phyloP scores from a whole-genome alignment of 352 stramenopile species.

The Blastocystis sp. region DNA sequence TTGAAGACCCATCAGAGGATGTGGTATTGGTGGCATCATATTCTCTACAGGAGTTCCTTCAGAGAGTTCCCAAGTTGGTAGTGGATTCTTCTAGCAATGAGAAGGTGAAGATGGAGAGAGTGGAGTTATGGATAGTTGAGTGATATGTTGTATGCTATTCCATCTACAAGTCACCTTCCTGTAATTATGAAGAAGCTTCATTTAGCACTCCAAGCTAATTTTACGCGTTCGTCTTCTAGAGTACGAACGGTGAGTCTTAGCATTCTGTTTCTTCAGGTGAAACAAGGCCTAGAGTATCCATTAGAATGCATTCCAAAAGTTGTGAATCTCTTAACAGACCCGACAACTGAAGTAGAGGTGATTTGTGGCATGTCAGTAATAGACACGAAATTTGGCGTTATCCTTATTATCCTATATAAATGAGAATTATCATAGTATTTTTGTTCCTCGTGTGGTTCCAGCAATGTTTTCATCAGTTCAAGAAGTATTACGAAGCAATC shows the following conservation, averaged over 20 bases:
- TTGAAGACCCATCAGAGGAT: background rate
- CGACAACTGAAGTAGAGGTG: background rate
- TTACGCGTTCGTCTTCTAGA: background rate
- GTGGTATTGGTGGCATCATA: background rate
- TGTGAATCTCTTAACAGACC: background rate
- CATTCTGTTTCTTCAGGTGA: background rate
- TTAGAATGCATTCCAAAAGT: constrained; percentile 27
- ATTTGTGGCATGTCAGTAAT: background rate
- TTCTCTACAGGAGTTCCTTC: background rate
- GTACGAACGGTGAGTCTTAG: background rate
- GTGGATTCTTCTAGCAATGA: background rate
- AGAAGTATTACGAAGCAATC: background rate
- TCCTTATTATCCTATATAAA: background rate
- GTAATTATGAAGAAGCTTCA: background rate
- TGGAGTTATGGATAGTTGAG: background rate
- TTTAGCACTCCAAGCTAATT: background rate
- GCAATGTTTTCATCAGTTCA: background rate
- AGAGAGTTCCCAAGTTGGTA: background rate
- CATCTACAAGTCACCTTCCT: background rate
- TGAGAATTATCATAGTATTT: constrained; percentile 8
- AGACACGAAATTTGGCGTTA: constrained; percentile 5
- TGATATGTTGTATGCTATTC: background rate
- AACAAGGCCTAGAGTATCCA: constrained; percentile 37
- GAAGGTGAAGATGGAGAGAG: background rate
- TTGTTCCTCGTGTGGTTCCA: constrained; percentile 9